These are phyloP conservation scores for Neurospora sp. DNA, from an alignment of 495 filamentous ascomycete genomes.

Conservation along the genomic window DNA sequence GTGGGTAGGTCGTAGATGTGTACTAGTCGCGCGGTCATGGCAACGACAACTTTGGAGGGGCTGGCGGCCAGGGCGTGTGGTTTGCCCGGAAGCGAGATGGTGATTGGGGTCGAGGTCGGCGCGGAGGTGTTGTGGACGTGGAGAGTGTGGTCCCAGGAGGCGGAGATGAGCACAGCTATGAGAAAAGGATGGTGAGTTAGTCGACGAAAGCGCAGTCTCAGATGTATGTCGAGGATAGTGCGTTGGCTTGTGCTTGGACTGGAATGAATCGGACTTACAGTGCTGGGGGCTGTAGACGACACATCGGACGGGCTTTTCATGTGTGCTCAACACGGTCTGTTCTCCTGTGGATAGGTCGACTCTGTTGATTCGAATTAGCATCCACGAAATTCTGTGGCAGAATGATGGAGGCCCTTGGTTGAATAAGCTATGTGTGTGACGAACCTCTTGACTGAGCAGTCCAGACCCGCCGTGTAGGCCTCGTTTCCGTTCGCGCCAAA, in stretches of 20 bases:
- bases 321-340: constrained; percentile 66
- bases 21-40: constrained; percentile 84
- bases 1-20: constrained; percentile 85
- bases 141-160: constrained; percentile 86
- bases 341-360: constrained; percentile 63
- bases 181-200: background rate
- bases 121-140: constrained; percentile 61
- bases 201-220: background rate
- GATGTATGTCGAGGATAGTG: background rate
- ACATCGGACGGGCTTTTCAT: constrained; percentile 66
- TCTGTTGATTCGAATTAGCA: constrained; percentile 28
- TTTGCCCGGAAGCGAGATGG: constrained; percentile 65
- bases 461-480: constrained; percentile 76
- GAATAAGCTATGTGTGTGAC: background rate
- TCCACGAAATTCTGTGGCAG: background rate
- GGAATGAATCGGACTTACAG: constrained; percentile 32
- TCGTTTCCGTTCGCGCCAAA: constrained; percentile 73
- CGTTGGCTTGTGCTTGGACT: background rate
- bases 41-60: constrained; percentile 78
- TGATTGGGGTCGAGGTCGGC: constrained; percentile 36
- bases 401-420: background rate
- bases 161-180: constrained; percentile 62
- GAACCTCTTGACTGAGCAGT: constrained; percentile 72
- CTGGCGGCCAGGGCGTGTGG: constrained; percentile 78
- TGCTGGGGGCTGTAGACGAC: constrained; percentile 73